These are phyloP conservation scores for Metschnikowia anglica DNA, from an alignment of 805 yeast genomes.

Conservation along the genomic window DNA sequence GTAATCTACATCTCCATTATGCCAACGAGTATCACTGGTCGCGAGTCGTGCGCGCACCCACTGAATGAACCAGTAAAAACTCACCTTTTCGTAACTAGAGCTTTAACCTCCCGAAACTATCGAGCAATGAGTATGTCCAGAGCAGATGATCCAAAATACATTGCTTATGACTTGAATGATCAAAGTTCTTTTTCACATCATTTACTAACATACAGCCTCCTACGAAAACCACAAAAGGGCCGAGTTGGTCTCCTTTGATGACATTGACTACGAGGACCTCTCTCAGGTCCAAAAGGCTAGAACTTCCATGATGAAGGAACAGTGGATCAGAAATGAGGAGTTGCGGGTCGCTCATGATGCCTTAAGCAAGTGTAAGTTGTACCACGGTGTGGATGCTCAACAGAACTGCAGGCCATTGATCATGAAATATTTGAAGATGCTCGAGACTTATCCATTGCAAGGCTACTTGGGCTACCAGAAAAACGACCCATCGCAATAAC, in stretches of 20 bases:
- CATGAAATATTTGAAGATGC: slow-evolving; percentile 72
- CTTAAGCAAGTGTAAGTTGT: slow-evolving; percentile 72
- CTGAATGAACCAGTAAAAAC: slow-evolving; percentile 31
- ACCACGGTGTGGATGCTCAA: slow-evolving; percentile 46
- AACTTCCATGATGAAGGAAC: slow-evolving; percentile 74
- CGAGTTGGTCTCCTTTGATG: slow-evolving; percentile 78
- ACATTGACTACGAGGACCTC: slow-evolving; percentile 70
- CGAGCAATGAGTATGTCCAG: slow-evolving; percentile 10
- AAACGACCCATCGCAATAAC: slow-evolving; percentile 76
- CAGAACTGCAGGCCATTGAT: slow-evolving; percentile 82
- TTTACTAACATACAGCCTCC: slow-evolving; percentile 22
- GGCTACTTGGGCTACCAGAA: slow-evolving; percentile 86
- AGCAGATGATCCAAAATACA: neutral
- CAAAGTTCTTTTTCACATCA: too few relatives aligned
- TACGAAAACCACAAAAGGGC: slow-evolving; percentile 52
- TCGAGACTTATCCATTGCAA: slow-evolving; percentile 63
- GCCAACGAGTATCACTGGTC: neutral
- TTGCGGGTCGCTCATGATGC: slow-evolving; percentile 71
- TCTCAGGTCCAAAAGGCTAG: slow-evolving; percentile 69
- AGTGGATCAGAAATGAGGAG: slow-evolving; percentile 69
- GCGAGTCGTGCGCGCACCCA: slow-evolving; percentile 23
- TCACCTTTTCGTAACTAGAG: slow-evolving; percentile 27
- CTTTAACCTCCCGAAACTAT: neutral
- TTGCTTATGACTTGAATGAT: neutral
- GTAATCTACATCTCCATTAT: too few relatives aligned